Base-by-base conservation (phyloP, 768 basidiomycete genomes). In the Chalciporus sphaerocephalus region DNA sequence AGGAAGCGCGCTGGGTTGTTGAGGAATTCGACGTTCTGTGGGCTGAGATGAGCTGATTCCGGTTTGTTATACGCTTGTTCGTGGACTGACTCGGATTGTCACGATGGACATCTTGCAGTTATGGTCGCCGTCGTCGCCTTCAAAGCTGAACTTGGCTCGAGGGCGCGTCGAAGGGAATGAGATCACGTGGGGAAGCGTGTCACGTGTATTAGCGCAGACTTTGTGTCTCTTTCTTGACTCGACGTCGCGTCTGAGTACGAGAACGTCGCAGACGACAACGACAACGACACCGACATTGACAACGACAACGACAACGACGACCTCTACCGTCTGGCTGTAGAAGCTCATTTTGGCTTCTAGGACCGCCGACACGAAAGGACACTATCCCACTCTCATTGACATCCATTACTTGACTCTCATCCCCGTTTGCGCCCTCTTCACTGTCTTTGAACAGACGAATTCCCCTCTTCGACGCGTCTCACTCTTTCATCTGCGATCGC, bases 1-100 rank as follows among this genome's bases (percentile, higher is more conserved):
- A 85, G 80, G 68, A 97, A 98, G 54, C 82, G 80, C 15, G 92
- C 91, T 6, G 92, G 92, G 69, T 94, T 94, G 72, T 92, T 93
- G 61, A 95, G 74, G 54, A 93, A 92, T 64, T 90, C 85, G 54
- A 89, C 86, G 64, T 90, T 85, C 87, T 89, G n/a, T n/a, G 58
- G n/a, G n/a, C n/a, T n/a, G n/a, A n/a, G n/a, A n/a, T n/a, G n/a
- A n/a, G n/a, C n/a, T n/a, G n/a, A n/a, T n/a, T n/a, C n/a, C n/a
- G n/a, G n/a, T n/a, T n/a, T n/a, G n/a, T n/a, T n/a, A n/a, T n/a
- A n/a, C n/a, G n/a, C n/a, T n/a, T 10, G 13, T 11, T 9, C 18
- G 39, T 34, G 25, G 42, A 66, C 76, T 45, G 46, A 85, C 84
- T 60, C 83, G 69, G 27, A 86, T 85, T 8, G 82, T 81, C 46